Base-by-base conservation (phyloP, 2,329 filamentous ascomycete genomes). In the Dothistroma pini region DNA sequence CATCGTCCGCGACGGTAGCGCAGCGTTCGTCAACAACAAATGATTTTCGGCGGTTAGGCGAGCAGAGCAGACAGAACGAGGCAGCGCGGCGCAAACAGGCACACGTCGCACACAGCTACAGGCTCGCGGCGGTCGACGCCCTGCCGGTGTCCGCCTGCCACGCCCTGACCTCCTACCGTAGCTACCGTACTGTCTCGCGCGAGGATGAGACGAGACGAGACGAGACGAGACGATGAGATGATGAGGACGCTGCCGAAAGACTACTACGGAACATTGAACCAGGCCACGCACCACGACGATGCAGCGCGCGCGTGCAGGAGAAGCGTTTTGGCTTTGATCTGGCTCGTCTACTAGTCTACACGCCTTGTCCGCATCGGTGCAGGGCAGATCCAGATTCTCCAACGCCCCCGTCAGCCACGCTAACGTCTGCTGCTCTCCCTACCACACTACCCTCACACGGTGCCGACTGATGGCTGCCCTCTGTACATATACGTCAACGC, bases 401-500 rank as follows among this genome's bases (percentile, higher is more conserved):
- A 61, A 65, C 59, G 54, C 59, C 50, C 58, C 58, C 57, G 66
- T 63, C 65, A 63, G 67, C 64, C 64, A 61, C 69, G 62, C 70
- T 69, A 69, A 61, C 54, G 50, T 54, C 59, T 59, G n/a, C 14
- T 19, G 41, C 41, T 14, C 41, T 14, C 41, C n/a, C 41, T 44
- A 14, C n/a, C 41, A 8, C 16, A 10, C 8, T 44, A 44, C 14
- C 8, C 54, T 58, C 61, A 62, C 65, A 60, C 64, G 25, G 25
- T 29, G 25, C 25, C 25, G 25, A 29, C 25, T 2, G 6, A 29
- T 66, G 63, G 66, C 60, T 56, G 59, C 56, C 57, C 50, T 50
- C 67, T 59, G 63, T 70, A 71, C 66, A 68, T 70, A 69, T 69
- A 65, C 67, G 66, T 66, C 63, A 58, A 67, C 65, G 66, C 67